Percentiles rank a stretch among this genome's conserved stretches.
phyloP scores from a whole-genome alignment of 1,284 basidiomycete genomes.

The Peniophora sp. region DNA sequence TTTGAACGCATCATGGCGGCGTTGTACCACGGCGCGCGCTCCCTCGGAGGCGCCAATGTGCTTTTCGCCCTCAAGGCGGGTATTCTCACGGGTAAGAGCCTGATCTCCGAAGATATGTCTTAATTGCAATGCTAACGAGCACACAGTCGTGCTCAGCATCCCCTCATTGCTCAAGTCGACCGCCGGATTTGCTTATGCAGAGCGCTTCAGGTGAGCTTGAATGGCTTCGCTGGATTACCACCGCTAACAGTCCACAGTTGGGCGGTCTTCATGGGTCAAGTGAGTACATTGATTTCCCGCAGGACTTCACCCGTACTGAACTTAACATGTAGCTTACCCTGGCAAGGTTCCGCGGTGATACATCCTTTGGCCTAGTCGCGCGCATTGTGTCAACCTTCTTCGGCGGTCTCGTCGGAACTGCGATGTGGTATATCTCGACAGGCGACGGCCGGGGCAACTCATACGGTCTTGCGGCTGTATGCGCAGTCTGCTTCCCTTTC shows the following conservation, averaged over 20 bases:
- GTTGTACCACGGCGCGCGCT: conserved; percentile 31
- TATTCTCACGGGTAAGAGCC: conserved; percentile 43
- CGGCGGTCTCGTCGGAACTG: conserved; percentile 62
- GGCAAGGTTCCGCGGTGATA: conserved; percentile 70
- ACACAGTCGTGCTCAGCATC: conserved; percentile 48
- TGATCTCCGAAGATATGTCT: conserved; percentile 1
- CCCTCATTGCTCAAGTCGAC: conserved; percentile 50
- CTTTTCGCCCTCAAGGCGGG: conserved; percentile 80
- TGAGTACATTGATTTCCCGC: not conserved
- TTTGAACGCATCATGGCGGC: conserved; percentile 44
- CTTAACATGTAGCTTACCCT: conserved; percentile 46
- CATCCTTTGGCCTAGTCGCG: conserved; percentile 58
- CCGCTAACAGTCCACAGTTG: not conserved
- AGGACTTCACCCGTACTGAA: not conserved
- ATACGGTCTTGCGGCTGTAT: conserved; percentile 68
- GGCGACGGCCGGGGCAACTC: conserved; percentile 61
- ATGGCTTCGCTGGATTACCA: not conserved
- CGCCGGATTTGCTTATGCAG: conserved; percentile 50
- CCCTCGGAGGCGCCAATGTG: conserved; percentile 47
- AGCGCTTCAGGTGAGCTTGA: conserved; percentile 24
- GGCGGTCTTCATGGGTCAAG: not conserved
- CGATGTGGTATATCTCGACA: conserved; percentile 72
- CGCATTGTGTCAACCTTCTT: conserved; percentile 63
- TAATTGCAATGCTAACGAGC: not conserved
- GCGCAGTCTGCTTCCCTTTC: conserved; percentile 65